Evolutionary conservation across 805 yeast genomes (phyloP).

Genomic region (Myxozyma mucilagina): DNA sequence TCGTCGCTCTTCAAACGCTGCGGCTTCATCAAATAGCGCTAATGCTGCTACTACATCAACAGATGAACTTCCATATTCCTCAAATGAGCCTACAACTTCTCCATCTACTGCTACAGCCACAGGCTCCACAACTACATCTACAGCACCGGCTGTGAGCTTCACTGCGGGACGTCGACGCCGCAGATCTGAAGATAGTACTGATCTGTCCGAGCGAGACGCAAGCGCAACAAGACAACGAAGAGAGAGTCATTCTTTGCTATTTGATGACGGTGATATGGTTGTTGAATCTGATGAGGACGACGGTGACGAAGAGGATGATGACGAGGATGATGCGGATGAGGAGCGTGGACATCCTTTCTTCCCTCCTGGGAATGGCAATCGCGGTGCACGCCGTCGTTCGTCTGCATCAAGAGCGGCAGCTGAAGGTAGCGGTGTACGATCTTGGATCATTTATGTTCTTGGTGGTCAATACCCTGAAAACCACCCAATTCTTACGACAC

Average conservation of each 20-base stretch:
- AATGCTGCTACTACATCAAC: background rate
- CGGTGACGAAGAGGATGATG: slow-evolving; percentile 18
- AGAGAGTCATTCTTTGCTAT: slow-evolving; percentile 7
- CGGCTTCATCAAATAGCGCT: background rate
- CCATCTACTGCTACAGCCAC: background rate
- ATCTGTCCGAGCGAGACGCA: background rate
- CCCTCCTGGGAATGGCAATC: background rate
- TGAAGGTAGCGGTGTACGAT: slow-evolving; percentile 36
- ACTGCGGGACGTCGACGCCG: slow-evolving; percentile 15
- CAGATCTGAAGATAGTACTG: slow-evolving; percentile 22
- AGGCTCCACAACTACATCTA: background rate
- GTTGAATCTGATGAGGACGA: slow-evolving; percentile 21
- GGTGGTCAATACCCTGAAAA: slow-evolving; percentile 55
- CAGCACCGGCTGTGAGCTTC: background rate
- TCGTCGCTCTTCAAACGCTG: background rate
- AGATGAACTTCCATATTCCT: background rate
- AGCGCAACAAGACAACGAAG: slow-evolving; percentile 15
- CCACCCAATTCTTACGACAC: slow-evolving; percentile 53
- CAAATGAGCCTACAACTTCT: too few relatives aligned
- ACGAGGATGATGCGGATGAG: slow-evolving; percentile 17
- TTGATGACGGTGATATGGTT: slow-evolving; percentile 12
- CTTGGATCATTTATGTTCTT: slow-evolving; percentile 65
- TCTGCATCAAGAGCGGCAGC: background rate
- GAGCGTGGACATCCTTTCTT: slow-evolving; percentile 7
- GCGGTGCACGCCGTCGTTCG: background rate